phyloP scores from a whole-genome alignment of 306 rosid species.

The Glycine tomentella region DNA sequence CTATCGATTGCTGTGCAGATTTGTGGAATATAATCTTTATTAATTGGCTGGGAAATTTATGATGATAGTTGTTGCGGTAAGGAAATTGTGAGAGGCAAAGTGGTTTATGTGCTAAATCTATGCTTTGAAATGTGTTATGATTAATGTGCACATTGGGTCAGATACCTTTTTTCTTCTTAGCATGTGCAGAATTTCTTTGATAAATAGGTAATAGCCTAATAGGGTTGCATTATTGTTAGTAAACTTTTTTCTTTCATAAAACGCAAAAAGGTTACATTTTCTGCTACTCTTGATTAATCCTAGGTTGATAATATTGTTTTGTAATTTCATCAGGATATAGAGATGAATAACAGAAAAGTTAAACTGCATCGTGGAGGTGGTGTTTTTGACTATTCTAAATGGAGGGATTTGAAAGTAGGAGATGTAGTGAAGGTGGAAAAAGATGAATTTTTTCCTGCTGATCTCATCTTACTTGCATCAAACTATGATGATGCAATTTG shows the following conservation, averaged over 20 bases:
- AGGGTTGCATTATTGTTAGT: neutral
- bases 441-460: slow-evolving; percentile 95
- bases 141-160: too few species aligned
- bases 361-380: slow-evolving; percentile 73
- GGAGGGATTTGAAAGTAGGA: slow-evolving; percentile 94
- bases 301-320: slow-evolving; percentile 48
- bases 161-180: too few species aligned
- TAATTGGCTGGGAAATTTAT: too few species aligned
- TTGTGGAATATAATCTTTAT: too few species aligned
- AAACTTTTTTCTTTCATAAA: neutral
- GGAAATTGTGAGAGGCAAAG: too few species aligned
- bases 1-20: neutral
- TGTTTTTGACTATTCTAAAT: slow-evolving; percentile 64
- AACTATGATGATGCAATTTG: slow-evolving; percentile 91
- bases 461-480: slow-evolving; percentile 89
- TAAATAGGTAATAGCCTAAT: neutral
- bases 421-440: slow-evolving; percentile 90
- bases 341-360: slow-evolving; percentile 88
- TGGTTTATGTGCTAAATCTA: too few species aligned
- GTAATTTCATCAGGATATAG: slow-evolving; percentile 74
- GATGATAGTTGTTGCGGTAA: too few species aligned
- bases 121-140: too few species aligned
- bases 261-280: neutral
- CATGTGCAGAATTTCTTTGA: neutral
- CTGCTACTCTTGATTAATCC: slow-evolving; percentile 32